These are phyloP conservation scores for Kurtzmaniella quercitrusa DNA, from an alignment of 1,139 yeast genomes.

Conservation along the genomic window DNA sequence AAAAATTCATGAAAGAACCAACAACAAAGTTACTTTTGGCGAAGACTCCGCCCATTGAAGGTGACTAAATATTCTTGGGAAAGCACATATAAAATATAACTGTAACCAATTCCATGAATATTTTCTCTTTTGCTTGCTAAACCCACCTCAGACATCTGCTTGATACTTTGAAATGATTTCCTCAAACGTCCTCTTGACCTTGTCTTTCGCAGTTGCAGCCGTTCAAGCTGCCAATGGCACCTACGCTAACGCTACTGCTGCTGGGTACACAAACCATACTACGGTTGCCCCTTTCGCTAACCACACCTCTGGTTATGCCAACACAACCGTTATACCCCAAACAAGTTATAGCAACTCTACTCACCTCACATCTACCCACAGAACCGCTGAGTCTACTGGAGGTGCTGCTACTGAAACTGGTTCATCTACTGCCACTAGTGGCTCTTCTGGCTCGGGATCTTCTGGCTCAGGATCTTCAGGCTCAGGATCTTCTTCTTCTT, in stretches of 20 bases:
- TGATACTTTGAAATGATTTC: neutral
- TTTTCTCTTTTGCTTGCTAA: neutral
- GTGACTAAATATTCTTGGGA: neutral
- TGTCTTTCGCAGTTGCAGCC: neutral
- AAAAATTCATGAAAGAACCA: neutral
- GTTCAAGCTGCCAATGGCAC: neutral
- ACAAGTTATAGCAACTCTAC: no score
- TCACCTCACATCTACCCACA: neutral
- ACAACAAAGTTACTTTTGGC: neutral
- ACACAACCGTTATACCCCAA: neutral
- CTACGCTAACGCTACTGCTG: neutral
- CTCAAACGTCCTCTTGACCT: neutral
- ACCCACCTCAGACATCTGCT: no score
- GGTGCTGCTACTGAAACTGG: neutral
- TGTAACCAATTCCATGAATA: neutral
- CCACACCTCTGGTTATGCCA: neutral
- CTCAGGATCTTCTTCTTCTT: conserved; percentile 3
- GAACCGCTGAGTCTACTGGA: neutral
- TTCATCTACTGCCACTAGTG: neutral
- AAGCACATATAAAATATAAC: neutral
- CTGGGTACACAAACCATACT: neutral
- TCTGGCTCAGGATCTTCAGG: conserved; percentile 7
- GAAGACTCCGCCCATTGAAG: neutral
- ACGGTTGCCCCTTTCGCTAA: neutral
- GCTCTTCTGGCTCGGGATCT: conserved; percentile 3